Evolutionary conservation across 1,284 basidiomycete genomes (phyloP).

Genomic region (Stygiomarasmius scandens): DNA sequence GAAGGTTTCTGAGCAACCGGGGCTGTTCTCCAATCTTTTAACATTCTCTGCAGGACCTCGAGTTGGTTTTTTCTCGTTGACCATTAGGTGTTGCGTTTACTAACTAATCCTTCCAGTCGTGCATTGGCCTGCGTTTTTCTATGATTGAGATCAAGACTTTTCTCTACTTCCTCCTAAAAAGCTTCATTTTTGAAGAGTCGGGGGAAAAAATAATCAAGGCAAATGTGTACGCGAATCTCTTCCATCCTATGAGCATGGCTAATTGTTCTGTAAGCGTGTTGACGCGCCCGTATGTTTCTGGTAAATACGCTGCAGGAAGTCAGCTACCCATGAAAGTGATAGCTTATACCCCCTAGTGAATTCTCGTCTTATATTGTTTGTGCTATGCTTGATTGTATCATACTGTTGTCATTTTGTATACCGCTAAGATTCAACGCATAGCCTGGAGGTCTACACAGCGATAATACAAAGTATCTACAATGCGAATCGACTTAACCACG

Average conservation of each 20-base stretch:
- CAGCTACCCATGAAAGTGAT: constrained; percentile 65
- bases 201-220: constrained; percentile 61
- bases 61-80: constrained; percentile 42
- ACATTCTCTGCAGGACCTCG: constrained; percentile 80
- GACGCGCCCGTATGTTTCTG: constrained; percentile 68
- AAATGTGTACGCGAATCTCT: constrained; percentile 62
- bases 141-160: constrained; percentile 81
- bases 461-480: no score
- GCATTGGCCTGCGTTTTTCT: constrained; percentile 78
- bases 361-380: background rate
- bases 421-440: no score
- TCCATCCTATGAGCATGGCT: constrained; percentile 3
- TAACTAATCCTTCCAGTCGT: constrained; percentile 51
- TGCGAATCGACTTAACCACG: no score
- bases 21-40: constrained; percentile 69
- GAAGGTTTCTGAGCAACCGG: constrained; percentile 59
- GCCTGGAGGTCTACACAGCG: no score
- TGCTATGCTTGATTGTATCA: background rate
- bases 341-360: constrained; percentile 12
- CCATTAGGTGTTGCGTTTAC: background rate
- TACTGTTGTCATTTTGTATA: no score
- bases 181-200: constrained; percentile 62
- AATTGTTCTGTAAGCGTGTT: constrained; percentile 53
- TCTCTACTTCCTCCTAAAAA: constrained; percentile 66
- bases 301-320: constrained; percentile 64